These are phyloP conservation scores for Filosporella fistucella DNA, from an alignment of 495 filamentous ascomycete species.

Conservation along the genomic window DNA sequence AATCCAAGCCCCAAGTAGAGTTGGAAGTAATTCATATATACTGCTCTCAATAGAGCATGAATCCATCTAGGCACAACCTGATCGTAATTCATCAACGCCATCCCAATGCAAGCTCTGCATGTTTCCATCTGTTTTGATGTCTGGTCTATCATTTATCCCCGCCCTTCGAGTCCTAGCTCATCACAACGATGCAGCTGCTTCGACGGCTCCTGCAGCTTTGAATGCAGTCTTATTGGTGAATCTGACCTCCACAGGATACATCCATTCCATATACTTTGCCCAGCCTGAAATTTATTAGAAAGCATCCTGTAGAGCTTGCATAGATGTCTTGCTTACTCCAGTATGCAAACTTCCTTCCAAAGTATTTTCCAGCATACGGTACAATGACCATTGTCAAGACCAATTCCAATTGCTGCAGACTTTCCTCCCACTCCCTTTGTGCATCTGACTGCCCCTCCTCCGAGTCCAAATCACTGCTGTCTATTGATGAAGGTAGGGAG, in stretches of 20 bases:
- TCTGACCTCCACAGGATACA: slow-evolving; percentile 46
- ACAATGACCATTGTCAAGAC: slow-evolving; percentile 90
- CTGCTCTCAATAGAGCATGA: not conserved
- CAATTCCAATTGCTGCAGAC: slow-evolving; percentile 87
- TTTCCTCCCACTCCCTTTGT: slow-evolving; percentile 90
- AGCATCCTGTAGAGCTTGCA: not conserved
- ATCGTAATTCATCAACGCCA: slow-evolving; percentile 3
- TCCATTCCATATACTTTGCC: slow-evolving; percentile 55
- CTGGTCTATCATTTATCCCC: not conserved
- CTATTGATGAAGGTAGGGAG: slow-evolving; percentile 63
- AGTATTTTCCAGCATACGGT: slow-evolving; percentile 87
- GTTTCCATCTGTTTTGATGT: not conserved
- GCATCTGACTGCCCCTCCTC: slow-evolving; percentile 58
- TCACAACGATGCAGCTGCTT: slow-evolving; percentile 53
- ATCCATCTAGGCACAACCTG: not conserved
- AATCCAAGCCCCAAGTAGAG: too few relatives aligned
- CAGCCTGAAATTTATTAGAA: slow-evolving; percentile 33
- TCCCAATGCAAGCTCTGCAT: slow-evolving; percentile 1
- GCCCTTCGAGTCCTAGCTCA: not conserved
- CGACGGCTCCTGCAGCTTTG: slow-evolving; percentile 61
- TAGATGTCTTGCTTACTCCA: slow-evolving; percentile 67
- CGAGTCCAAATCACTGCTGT: slow-evolving; percentile 23
- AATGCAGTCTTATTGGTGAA: slow-evolving; percentile 51
- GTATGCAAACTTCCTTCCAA: slow-evolving; percentile 91
- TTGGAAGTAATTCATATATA: not conserved